A percentile compares a stretch with the other conserved stretches of the same genome.
Conservation (phyloP, 768 basidiomycete genomes). For the Russula foetens region DNA sequence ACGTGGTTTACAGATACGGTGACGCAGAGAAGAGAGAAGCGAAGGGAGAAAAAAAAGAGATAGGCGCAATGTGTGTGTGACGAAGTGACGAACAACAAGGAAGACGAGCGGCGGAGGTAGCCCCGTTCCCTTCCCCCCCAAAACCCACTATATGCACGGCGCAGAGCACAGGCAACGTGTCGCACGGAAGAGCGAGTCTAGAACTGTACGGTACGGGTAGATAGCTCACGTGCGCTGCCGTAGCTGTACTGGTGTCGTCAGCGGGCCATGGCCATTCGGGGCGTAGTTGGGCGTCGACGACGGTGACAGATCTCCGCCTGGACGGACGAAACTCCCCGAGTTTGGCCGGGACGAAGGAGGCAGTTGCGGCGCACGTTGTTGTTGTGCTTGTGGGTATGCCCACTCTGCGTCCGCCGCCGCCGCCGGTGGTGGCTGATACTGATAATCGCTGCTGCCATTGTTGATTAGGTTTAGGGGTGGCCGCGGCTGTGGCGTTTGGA, state of each 20-base stretch:
- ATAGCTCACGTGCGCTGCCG: slow-evolving; percentile 19
- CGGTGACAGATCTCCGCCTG: slow-evolving; percentile 14
- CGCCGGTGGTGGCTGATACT: neutral
- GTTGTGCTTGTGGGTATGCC: slow-evolving; percentile 1
- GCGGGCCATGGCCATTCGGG: slow-evolving; percentile 8
- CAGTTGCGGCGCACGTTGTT: slow-evolving; percentile 12
- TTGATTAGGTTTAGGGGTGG: slow-evolving; percentile 21
- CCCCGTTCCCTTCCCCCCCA: neutral
- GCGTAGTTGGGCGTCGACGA: slow-evolving; percentile 7
- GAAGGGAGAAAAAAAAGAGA: slow-evolving; percentile 2
- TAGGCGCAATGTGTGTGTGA: slow-evolving; percentile 10
- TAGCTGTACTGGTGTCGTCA: slow-evolving; percentile 16
- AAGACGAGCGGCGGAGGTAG: too few species aligned
- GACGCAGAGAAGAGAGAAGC: slow-evolving; percentile 6
- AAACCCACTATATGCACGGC: neutral
- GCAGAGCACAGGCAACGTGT: too few species aligned
- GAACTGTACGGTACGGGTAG: too few species aligned
- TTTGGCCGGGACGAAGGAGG: slow-evolving; percentile 10
- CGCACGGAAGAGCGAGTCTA: too few species aligned
- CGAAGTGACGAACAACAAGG: neutral
- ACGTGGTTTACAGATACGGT: slow-evolving; percentile 14
- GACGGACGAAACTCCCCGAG: slow-evolving; percentile 11
- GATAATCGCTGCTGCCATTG: too few species aligned
- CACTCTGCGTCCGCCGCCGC: slow-evolving; percentile 14
- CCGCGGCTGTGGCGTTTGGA: slow-evolving; percentile 34